Base-by-base conservation (phyloP, 2,329 filamentous ascomycete species). In the Alternaria sp. region DNA sequence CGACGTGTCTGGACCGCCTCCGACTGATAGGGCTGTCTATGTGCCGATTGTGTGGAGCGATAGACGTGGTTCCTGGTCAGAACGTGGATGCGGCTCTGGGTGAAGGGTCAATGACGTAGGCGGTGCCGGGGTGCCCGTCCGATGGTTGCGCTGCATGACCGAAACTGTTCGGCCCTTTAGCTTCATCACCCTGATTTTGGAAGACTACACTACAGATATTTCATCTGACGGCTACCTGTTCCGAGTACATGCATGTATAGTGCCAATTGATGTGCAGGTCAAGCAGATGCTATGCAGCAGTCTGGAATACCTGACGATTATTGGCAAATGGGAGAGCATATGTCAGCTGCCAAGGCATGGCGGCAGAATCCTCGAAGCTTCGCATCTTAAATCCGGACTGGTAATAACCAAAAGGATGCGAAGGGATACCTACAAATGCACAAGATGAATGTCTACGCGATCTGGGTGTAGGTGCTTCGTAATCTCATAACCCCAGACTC, bases 21-120 rank as follows among this genome's bases (percentile, higher is more conserved):
- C 16, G 32, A 45, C 30, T 34, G 55, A 53, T 53, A 57, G 18
- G 48, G 55, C 48, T 57, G 20, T 45, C 46, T 30, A 45, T 30
- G 38, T 52, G 46, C 55, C 38, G 46, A n/a, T 38, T 50, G 30
- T 50, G 46, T 50, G 46, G 46, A 50, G 46, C 32, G 16, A 50
- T 20, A 38, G 46, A 38, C 20, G 20, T 38, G 22, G 46, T 50
- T 50, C 46, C 32, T 38, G 46, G 22, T 22, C 46, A 20, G 14
- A 50, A 38, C 36, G 46, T 16, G 46, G 32, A 50, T 50, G 32
- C 46, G 46, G 46, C 46, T 50, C 30, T 50, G 46, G 30, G 4
- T 10, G 3, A 27, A 8, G 14, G 22, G 18, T 27, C 38, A 20
- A 57, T 57, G 46, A 57, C 55, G 55, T 53, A 28, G 40, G 7